Conservation (phyloP, 257 asterid species). For the Thymus mandschuricus region DNA sequence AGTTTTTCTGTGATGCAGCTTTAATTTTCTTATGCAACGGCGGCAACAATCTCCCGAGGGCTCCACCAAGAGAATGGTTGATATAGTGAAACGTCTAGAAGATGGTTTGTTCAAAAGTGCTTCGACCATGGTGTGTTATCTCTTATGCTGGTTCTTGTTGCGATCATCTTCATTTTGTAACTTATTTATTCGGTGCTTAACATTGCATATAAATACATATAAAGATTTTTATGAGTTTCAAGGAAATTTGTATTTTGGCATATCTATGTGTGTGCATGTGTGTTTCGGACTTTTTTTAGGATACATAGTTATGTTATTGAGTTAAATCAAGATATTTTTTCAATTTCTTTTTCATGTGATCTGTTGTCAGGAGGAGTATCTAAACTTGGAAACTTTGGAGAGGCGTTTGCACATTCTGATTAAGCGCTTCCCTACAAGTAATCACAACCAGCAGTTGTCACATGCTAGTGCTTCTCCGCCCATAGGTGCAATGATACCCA, state of each 20-base stretch:
- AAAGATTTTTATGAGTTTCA: not conserved
- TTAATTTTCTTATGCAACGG: constrained; percentile 58
- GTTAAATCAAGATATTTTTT: constrained; percentile 3
- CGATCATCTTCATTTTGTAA: constrained; percentile 13
- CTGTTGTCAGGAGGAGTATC: constrained; percentile 77
- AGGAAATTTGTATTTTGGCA: constrained; percentile 9
- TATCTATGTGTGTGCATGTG: not conserved
- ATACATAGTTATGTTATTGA: constrained; percentile 11
- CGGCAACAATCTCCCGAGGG: constrained; percentile 58
- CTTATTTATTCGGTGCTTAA: constrained; percentile 8
- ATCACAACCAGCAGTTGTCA: constrained; percentile 68
- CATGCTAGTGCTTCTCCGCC: constrained; percentile 68
- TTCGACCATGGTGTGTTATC: constrained; percentile 58
- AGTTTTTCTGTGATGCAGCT: constrained; percentile 55
- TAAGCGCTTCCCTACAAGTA: constrained; percentile 52
- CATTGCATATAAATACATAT: not conserved
- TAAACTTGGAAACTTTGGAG: constrained; percentile 72
- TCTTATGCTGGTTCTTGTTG: constrained; percentile 26
- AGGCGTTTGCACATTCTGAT: constrained; percentile 67
- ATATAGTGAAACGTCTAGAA: constrained; percentile 81
- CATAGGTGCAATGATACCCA: constrained; percentile 92
- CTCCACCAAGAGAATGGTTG: constrained; percentile 53
- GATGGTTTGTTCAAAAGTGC: constrained; percentile 79
- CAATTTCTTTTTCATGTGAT: constrained; percentile 21
- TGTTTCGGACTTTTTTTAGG: constrained; percentile 10